phyloP scores from a whole-genome alignment of 805 yeast species.

The Kodamaea neixiangensis region DNA sequence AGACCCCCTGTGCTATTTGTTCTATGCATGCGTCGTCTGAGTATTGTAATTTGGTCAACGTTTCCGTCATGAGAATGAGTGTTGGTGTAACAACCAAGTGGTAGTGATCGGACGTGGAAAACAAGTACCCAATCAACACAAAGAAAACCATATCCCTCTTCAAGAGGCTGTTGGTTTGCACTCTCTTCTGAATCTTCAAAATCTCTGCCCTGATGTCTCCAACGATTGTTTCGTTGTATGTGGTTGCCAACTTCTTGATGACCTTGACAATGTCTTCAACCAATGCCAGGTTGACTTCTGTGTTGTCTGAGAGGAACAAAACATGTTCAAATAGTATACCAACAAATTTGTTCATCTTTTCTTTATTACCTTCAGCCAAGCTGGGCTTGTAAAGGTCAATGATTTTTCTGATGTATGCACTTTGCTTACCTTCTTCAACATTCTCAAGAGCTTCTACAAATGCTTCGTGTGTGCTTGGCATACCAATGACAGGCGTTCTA shows the following conservation, averaged over 20 bases:
- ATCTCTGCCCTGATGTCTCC: slow-evolving; percentile 61
- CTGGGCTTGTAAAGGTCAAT: slow-evolving; percentile 70
- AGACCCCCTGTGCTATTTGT: slow-evolving; percentile 59
- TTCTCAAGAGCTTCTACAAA: slow-evolving; percentile 32
- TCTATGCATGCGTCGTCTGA: slow-evolving; percentile 41
- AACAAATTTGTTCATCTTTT: slow-evolving; percentile 63
- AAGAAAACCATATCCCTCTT: slow-evolving; percentile 64
- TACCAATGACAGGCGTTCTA: slow-evolving; percentile 18
- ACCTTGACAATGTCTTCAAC: slow-evolving; percentile 45
- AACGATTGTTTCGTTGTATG: slow-evolving; percentile 64
- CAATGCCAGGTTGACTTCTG: slow-evolving; percentile 19
- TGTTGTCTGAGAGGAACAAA: slow-evolving; percentile 47
- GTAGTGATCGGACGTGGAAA: slow-evolving; percentile 94
- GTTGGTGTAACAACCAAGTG: slow-evolving; percentile 90
- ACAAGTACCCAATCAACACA: slow-evolving; percentile 70
- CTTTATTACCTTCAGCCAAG: slow-evolving; percentile 79
- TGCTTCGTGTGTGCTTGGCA: slow-evolving; percentile 35
- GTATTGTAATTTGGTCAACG: slow-evolving; percentile 38
- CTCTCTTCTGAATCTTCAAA: slow-evolving; percentile 53
- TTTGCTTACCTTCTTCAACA: slow-evolving; percentile 44
- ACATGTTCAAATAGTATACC: slow-evolving; percentile 64
- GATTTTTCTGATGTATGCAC: slow-evolving; percentile 53
- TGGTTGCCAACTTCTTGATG: slow-evolving; percentile 61
- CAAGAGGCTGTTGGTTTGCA: slow-evolving; percentile 23
- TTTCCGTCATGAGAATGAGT: slow-evolving; percentile 68